Conservation (phyloP, 306 rosid genomes). For the Prunus salicina region DNA sequence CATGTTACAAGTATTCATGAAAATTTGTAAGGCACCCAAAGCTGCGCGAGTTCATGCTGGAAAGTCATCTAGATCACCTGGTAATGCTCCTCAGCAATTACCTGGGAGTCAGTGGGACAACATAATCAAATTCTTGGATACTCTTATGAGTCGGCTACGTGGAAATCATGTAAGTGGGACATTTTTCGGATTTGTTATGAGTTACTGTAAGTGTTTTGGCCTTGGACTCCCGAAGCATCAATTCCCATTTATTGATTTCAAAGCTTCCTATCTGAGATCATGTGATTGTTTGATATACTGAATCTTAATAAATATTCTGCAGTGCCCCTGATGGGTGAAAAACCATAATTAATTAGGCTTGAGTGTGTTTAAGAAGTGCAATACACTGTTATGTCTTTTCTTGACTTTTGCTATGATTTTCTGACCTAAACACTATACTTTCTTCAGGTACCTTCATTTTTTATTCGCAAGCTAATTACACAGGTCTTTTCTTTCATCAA, state of each 20-base stretch:
- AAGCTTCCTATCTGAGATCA: not conserved
- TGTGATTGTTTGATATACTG: not conserved
- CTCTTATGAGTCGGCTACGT: conserved; percentile 70
- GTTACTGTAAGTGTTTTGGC: not conserved
- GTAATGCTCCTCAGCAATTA: conserved; percentile 63
- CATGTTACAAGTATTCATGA: not conserved
- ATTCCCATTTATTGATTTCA: not conserved
- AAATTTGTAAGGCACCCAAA: conserved; percentile 77
- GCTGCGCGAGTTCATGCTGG: conserved; percentile 70
- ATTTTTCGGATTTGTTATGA: conserved; percentile 5
- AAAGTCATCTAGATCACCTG: conserved; percentile 81
- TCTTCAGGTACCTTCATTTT: conserved; percentile 91
- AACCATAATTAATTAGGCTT: not conserved
- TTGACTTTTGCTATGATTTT: not conserved
- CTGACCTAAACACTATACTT: conserved; percentile 25
- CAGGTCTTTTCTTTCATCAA: conserved; percentile 97
- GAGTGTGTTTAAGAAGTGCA: not conserved
- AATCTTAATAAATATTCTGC: not conserved
- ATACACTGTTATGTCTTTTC: conserved; percentile 6
- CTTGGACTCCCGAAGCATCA: not conserved
- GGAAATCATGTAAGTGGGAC: conserved; percentile 69
- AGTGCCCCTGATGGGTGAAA: not conserved
- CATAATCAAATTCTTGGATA: conserved; percentile 81
- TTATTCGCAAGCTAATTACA: conserved; percentile 86
- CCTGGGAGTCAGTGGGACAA: conserved; percentile 87